A percentile compares a stretch with the other conserved stretches of the same genome.
phyloP scores from a whole-genome alignment of 2,329 filamentous ascomycete species.

The Ramularia collo-cygni region DNA sequence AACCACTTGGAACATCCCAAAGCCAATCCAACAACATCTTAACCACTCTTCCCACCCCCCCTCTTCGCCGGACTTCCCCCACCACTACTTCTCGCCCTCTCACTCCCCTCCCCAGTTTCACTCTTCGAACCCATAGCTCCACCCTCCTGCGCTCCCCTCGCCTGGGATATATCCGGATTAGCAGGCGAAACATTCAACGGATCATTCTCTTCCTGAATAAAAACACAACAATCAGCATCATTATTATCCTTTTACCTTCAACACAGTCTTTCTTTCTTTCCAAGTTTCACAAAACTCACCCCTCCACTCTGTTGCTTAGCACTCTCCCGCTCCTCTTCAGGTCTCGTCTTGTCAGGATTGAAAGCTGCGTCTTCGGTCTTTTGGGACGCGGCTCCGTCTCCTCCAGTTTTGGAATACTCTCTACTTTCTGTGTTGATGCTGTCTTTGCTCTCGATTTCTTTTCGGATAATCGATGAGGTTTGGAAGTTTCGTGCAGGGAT shows the following conservation, averaged over 20 bases:
- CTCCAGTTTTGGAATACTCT: slow-evolving; percentile 63
- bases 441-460: slow-evolving; percentile 45
- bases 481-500: slow-evolving; percentile 16
- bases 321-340: slow-evolving; percentile 50
- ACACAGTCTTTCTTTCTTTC: not conserved
- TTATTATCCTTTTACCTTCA: slow-evolving; percentile 1
- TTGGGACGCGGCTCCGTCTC: slow-evolving; percentile 50
- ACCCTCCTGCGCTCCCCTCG: slow-evolving; percentile 39
- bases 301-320: slow-evolving; percentile 30
- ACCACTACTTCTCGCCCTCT: slow-evolving; percentile 19
- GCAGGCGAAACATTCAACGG: slow-evolving; percentile 55
- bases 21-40: not conserved
- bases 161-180: slow-evolving; percentile 51
- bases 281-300: slow-evolving; percentile 5
- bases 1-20: too few species aligned
- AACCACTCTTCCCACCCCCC: slow-evolving; percentile 28
- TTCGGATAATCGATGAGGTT: slow-evolving; percentile 21
- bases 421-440: slow-evolving; percentile 57
- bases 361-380: slow-evolving; percentile 58
- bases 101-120: slow-evolving; percentile 27
- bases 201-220: slow-evolving; percentile 36
- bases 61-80: slow-evolving; percentile 33
- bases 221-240: slow-evolving; percentile 1
- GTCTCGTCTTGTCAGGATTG: slow-evolving; percentile 59
- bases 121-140: slow-evolving; percentile 32